Conservation (phyloP, 2,329 filamentous ascomycete species). For the Ophiocordyceps sinensis region DNA sequence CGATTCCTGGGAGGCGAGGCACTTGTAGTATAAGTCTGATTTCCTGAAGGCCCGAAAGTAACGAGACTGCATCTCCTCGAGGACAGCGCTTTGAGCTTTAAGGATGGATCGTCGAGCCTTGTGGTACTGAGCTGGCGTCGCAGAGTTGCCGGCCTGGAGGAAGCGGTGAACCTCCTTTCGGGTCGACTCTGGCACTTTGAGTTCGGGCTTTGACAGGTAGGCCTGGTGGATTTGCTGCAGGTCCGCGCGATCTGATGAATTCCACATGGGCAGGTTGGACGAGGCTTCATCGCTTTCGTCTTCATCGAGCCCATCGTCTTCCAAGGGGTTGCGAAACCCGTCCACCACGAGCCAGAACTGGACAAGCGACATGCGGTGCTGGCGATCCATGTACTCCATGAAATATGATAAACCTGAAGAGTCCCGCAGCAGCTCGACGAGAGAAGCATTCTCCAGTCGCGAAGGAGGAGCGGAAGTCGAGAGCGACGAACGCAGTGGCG, state of each 20-base stretch:
- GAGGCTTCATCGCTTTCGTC: conserved; percentile 41
- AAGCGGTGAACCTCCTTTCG: conserved; percentile 62
- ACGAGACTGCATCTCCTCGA: conserved; percentile 70
- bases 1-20: conserved; percentile 73
- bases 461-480: conserved; percentile 29
- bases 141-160: conserved; percentile 59
- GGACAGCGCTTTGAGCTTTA: conserved; percentile 63
- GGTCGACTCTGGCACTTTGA: conserved; percentile 59
- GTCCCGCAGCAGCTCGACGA: conserved; percentile 79
- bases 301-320: conserved; percentile 56
- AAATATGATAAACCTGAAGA: conserved; percentile 90
- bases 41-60: conserved; percentile 80
- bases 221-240: conserved; percentile 83
- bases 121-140: conserved; percentile 69
- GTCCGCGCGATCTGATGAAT: conserved; percentile 71
- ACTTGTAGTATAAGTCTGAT: conserved; percentile 93
- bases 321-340: conserved; percentile 84
- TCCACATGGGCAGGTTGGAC: conserved; percentile 54
- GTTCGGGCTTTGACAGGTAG: conserved; percentile 69
- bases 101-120: conserved; percentile 70
- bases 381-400: conserved; percentile 99
- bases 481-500: conserved; percentile 11
- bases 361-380: conserved; percentile 71
- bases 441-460: conserved; percentile 56
- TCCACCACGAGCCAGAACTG: conserved; percentile 99